Percentiles rank a stretch among this genome's conserved stretches.
Evolutionary conservation across 2,329 filamentous ascomycete genomes (phyloP).

Genomic region (Endoconidiophora polonica): DNA sequence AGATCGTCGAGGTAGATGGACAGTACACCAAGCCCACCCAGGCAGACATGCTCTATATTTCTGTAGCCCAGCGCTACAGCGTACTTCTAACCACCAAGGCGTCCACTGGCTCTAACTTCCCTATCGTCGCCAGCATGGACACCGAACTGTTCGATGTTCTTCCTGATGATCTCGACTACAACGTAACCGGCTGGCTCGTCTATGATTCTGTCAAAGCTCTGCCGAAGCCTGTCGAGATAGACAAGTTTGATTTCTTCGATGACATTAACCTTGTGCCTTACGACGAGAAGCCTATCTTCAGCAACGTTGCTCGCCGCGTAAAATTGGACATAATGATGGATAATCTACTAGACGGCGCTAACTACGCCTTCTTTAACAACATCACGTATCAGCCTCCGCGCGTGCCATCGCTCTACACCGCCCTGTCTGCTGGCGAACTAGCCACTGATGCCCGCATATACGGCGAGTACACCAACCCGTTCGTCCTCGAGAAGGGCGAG

Average conservation of each 20-base stretch:
- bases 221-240: conserved; percentile 35
- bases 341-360: conserved; percentile 43
- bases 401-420: conserved; percentile 68
- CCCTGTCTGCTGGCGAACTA: conserved; percentile 43
- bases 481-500: conserved; percentile 49
- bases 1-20: conserved; percentile 57
- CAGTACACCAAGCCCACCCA: conserved; percentile 46
- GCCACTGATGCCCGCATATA: conserved; percentile 45
- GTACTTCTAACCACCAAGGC: conserved; percentile 47
- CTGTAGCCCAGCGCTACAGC: conserved; percentile 49
- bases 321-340: conserved; percentile 47
- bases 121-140: conserved; percentile 55
- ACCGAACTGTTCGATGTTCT: conserved; percentile 46
- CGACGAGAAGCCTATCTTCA: conserved; percentile 44
- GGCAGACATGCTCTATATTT: conserved; percentile 47
- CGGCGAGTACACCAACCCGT: conserved; percentile 46
- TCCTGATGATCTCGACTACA: conserved; percentile 51
- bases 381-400: conserved; percentile 59
- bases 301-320: conserved; percentile 45
- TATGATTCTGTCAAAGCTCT: conserved; percentile 33
- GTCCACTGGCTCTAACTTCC: conserved; percentile 41
- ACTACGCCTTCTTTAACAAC: conserved; percentile 55
- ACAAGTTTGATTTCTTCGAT: conserved; percentile 48
- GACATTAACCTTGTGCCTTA: conserved; percentile 55
- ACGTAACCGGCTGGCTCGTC: conserved; percentile 47